These are phyloP conservation scores for Sungouiella blattae DNA, from an alignment of 805 yeast genomes.

Conservation along the genomic window DNA sequence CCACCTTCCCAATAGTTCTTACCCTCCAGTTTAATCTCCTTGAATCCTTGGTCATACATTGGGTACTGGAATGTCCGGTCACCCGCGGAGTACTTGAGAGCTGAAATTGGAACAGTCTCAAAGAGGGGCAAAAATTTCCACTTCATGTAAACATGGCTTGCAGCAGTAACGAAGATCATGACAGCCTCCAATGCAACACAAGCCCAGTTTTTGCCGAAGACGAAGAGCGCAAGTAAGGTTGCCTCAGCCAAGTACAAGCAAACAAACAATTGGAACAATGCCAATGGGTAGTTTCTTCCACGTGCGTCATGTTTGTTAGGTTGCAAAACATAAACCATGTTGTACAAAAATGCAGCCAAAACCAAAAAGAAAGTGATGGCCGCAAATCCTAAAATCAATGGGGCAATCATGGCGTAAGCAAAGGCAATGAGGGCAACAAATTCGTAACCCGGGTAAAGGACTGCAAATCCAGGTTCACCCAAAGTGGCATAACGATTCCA, in stretches of 20 bases:
- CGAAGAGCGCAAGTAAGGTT: constrained; percentile 66
- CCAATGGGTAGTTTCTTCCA: constrained; percentile 72
- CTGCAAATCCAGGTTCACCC: constrained; percentile 74
- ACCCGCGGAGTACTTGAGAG: constrained; percentile 45
- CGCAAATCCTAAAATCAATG: constrained; percentile 67
- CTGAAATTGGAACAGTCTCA: constrained; percentile 70
- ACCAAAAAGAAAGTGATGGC: constrained; percentile 53
- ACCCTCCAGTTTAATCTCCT: constrained; percentile 54
- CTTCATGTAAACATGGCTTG: constrained; percentile 56
- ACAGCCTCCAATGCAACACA: constrained; percentile 67
- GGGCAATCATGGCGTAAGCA: constrained; percentile 76
- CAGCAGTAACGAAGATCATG: constrained; percentile 54
- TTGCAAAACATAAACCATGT: constrained; percentile 58
- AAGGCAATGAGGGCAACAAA: constrained; percentile 69
- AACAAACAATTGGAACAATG: constrained; percentile 67
- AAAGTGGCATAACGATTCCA: constrained; percentile 74
- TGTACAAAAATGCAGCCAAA: constrained; percentile 62
- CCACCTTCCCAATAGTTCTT: constrained; percentile 46
- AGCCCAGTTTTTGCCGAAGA: constrained; percentile 77
- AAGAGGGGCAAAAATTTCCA: constrained; percentile 58
- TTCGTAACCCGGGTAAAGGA: constrained; percentile 74
- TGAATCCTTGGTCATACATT: constrained; percentile 57
- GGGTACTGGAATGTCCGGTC: constrained; percentile 52
- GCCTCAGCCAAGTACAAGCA: constrained; percentile 70
- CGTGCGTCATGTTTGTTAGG: constrained; percentile 57